Evolutionary conservation across 495 filamentous ascomycete genomes (phyloP), one percentile per base, ranked within the genome.

Genomic region (Astrothelium macrocarpum): DNA sequence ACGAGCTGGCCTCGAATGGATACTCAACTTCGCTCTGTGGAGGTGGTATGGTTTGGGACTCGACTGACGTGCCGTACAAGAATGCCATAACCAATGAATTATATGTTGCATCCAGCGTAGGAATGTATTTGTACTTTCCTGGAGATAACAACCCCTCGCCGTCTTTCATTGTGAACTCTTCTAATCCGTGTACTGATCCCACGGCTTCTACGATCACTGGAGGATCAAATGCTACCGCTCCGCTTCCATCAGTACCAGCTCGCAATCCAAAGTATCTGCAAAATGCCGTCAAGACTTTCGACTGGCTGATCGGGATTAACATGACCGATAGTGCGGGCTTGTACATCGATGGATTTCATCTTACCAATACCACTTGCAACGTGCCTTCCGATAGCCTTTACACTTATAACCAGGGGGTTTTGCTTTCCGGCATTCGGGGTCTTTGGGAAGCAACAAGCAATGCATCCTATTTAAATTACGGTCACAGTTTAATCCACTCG

Each of bases 401-500:
- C 25, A n/a, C 49, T 2, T 56, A 56, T 29, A 56, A 56, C 25
- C 49, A 56, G 20, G 49, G 49, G 7, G 49, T 56, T 25, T 56
- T 56, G 49, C 49, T 56, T 26, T 56, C 49, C 49, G 49, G 49
- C 5, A 56, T 56, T 16, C 49, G 49, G 9, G 49, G 49, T 28
- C 49, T 56, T 0, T 56, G 49, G 49, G 49, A 56, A 29, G 49
- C 49, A 9, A 56, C 49, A 5, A 25, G 49, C 26, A 56, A 56
- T 2, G 49, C 49, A 26, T 56, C 49, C 7, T 56, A 56, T 56
- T 16, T 56, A 29, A 56, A 56, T 29, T 56, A 56, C 49, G 49
- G 49, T 29, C 49, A 56, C 16, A 56, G 16, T 29, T 29, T 56
- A 10, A 56, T 56, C 49, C 49, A 56, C 5, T 56, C 49, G 12